A percentile compares a stretch with the other conserved stretches of the same genome.
Conservation (phyloP, 768 basidiomycete genomes). For the Agaricus sinodeliciosus region DNA sequence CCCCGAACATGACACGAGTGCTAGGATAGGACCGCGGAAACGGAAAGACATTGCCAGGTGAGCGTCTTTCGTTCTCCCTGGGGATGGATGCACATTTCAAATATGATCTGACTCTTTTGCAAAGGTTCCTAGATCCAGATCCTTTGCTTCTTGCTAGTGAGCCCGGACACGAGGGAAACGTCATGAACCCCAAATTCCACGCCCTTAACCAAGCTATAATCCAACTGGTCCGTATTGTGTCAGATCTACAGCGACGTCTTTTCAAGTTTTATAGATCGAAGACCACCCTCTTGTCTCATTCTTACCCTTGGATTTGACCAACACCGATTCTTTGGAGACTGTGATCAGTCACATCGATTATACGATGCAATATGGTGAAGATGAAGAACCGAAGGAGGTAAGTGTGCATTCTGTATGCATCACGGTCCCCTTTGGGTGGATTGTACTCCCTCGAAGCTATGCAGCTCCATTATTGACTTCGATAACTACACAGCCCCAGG, state of each 20-base stretch:
- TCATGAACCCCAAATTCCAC: slow-evolving; percentile 78
- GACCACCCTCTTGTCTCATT: slow-evolving; percentile 98
- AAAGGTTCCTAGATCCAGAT: slow-evolving; percentile 91
- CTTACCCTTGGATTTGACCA: slow-evolving; percentile 87
- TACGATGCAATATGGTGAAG: slow-evolving; percentile 98
- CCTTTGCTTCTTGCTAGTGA: slow-evolving; percentile 73
- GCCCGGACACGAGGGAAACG: slow-evolving; percentile 49
- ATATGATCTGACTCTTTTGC: slow-evolving; percentile 1
- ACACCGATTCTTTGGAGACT: slow-evolving; percentile 82
- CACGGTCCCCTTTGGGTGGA: slow-evolving; percentile 1
- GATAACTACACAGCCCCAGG: slow-evolving; percentile 57
- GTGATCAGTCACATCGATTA: slow-evolving; percentile 96
- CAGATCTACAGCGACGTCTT: neutral
- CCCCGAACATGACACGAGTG: slow-evolving; percentile 51
- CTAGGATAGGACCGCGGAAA: slow-evolving; percentile 66
- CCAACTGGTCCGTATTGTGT: slow-evolving; percentile 60
- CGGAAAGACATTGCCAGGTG: slow-evolving; percentile 82
- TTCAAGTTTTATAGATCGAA: slow-evolving; percentile 63
- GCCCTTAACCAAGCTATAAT: slow-evolving; percentile 93
- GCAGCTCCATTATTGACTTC: slow-evolving; percentile 4
- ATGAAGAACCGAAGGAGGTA: slow-evolving; percentile 95
- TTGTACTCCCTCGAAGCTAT: neutral
- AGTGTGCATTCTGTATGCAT: slow-evolving; percentile 12
- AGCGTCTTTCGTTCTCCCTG: slow-evolving; percentile 12
- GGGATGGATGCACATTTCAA: neutral